A percentile compares a stretch with the other conserved stretches of the same genome.
Evolutionary conservation across 805 yeast species (phyloP).

Genomic region (Saturnispora saitoi): DNA sequence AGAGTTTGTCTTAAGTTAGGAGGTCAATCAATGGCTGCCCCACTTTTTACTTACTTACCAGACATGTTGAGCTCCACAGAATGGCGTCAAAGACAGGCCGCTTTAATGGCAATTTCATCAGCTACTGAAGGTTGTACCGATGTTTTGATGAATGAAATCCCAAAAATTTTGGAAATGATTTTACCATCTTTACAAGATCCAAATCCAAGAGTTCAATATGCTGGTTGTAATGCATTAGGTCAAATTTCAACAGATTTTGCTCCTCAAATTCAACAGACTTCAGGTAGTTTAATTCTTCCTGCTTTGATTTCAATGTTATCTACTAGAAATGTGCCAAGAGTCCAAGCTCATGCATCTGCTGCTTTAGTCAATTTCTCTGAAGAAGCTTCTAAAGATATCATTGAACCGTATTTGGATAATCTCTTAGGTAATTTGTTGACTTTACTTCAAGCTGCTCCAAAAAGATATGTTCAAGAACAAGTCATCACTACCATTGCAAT

Average conservation of each 20-base stretch:
- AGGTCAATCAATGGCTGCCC: conserved; percentile 76
- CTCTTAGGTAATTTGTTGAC: conserved; percentile 66
- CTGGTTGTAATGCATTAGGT: conserved; percentile 93
- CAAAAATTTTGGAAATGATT: conserved; percentile 73
- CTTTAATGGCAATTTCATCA: conserved; percentile 91
- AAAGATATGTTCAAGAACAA: conserved; percentile 93
- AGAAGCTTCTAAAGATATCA: conserved; percentile 74
- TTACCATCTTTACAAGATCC: conserved; percentile 77
- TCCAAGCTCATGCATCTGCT: conserved; percentile 98
- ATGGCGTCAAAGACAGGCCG: conserved; percentile 97
- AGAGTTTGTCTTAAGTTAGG: conserved; percentile 78
- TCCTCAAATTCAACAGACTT: conserved; percentile 71
- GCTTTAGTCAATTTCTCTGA: conserved; percentile 94
- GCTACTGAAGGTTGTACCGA: conserved; percentile 98
- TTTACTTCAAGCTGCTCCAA: conserved; percentile 67
- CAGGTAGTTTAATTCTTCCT: conserved; percentile 75
- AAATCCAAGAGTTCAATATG: conserved; percentile 94
- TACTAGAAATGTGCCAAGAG: conserved; percentile 71
- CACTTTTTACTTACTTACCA: conserved; percentile 80
- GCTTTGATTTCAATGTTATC: conserved; percentile 78
- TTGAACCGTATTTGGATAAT: conserved; percentile 89
- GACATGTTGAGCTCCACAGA: conserved; percentile 64
- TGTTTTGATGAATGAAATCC: conserved; percentile 72
- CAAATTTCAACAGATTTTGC: conserved; percentile 97
- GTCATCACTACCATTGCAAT: conserved; percentile 94